phyloP scores from a whole-genome alignment of 2,329 filamentous ascomycete species.

The Paecilomyces dactylethromorphus region DNA sequence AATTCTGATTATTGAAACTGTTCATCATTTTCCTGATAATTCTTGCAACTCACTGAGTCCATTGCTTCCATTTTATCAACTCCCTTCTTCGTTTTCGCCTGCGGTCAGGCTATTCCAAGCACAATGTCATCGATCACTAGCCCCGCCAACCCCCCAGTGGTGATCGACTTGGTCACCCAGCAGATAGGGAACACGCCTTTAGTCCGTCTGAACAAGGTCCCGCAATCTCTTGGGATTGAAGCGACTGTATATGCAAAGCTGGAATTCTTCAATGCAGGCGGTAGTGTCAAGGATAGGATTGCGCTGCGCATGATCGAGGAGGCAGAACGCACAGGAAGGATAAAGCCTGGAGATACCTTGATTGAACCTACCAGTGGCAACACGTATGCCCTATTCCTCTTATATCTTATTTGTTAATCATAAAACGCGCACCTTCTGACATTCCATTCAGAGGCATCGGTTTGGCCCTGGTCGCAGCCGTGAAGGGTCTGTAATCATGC shows the following conservation, averaged over 20 bases:
- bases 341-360: slow-evolving; percentile 93
- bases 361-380: slow-evolving; percentile 98
- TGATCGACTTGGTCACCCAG: slow-evolving; percentile 66
- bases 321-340: slow-evolving; percentile 82
- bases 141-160: slow-evolving; percentile 48
- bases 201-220: slow-evolving; percentile 86
- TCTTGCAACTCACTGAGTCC: background rate
- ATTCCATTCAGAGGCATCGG: slow-evolving; percentile 63
- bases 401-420: background rate
- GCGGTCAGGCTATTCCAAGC: slow-evolving; percentile 1
- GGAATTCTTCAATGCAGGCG: slow-evolving; percentile 89
- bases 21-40: background rate
- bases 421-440: background rate
- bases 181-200: slow-evolving; percentile 96
- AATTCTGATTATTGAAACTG: background rate
- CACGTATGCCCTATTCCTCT: slow-evolving; percentile 48
- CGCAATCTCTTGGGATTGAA: slow-evolving; percentile 82
- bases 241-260: slow-evolving; percentile 86
- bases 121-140: slow-evolving; percentile 44
- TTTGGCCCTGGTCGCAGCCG: slow-evolving; percentile 83
- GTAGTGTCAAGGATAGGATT: slow-evolving; percentile 91
- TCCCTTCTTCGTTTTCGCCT: background rate
- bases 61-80: background rate
- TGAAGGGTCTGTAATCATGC: slow-evolving; percentile 56
- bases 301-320: slow-evolving; percentile 96